phyloP scores from a whole-genome alignment of 2,329 filamentous ascomycete species.

The Colletotrichum incanum region DNA sequence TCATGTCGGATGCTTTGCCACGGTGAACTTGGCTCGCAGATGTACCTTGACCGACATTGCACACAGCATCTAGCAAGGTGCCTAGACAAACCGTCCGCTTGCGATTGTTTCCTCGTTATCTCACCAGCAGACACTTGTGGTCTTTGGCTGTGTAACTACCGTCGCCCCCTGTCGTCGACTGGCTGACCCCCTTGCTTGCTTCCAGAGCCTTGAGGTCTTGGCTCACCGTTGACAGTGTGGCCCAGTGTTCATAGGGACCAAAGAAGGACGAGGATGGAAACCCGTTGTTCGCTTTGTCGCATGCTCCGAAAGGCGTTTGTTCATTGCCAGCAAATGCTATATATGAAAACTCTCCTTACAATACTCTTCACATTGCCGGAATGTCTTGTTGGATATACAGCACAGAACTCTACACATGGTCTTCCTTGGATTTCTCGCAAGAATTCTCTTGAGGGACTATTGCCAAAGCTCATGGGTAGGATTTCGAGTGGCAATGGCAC shows the following conservation, averaged over 20 bases:
- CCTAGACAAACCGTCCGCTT: neutral
- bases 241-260: neutral
- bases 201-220: constrained; percentile 8
- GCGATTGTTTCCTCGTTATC: constrained; percentile 5
- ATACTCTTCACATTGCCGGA: neutral
- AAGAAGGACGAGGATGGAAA: neutral
- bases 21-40: neutral
- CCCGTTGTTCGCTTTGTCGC: constrained; percentile 14
- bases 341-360: neutral
- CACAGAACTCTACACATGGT: neutral
- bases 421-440: neutral
- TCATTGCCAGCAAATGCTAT: neutral
- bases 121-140: neutral
- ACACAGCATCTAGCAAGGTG: neutral
- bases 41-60: neutral
- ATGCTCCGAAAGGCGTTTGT: neutral
- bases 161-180: neutral
- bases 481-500: neutral
- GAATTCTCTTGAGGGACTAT: neutral
- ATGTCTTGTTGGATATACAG: no score
- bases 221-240: constrained; percentile 10
- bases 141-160: neutral
- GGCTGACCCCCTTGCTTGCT: constrained; percentile 10
- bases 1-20: neutral
- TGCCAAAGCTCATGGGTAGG: neutral